These are phyloP conservation scores for Bassia scoparia DNA, from an alignment of 148 eudicot genomes.

Conservation along the genomic window DNA sequence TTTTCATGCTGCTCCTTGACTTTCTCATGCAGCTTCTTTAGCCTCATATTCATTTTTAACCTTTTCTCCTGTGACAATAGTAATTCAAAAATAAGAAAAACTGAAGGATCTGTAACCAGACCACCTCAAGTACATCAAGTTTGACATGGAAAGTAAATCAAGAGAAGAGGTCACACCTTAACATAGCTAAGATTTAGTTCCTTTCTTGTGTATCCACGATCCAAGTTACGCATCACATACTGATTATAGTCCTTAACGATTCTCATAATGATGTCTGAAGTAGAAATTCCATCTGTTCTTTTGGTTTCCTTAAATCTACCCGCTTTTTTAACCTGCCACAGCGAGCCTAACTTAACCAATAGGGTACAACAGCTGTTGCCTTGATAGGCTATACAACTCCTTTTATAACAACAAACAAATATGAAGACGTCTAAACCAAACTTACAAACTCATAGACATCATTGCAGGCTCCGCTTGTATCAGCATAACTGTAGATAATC, in stretches of 20 bases:
- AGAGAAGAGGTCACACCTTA: constrained; percentile 33
- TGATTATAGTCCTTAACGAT: constrained; percentile 73
- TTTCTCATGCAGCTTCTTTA: constrained; percentile 60
- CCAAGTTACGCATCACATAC: constrained; percentile 79
- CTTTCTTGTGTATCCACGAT: constrained; percentile 68
- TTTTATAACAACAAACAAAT: background rate
- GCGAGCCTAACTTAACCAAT: constrained; percentile 11
- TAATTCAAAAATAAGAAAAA: background rate
- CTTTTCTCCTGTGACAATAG: constrained; percentile 49
- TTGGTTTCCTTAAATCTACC: constrained; percentile 71
- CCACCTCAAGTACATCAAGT: background rate
- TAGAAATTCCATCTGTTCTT: constrained; percentile 73
- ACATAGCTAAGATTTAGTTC: constrained; percentile 70
- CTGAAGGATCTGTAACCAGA: background rate
- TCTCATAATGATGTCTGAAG: constrained; percentile 79
- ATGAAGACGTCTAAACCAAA: background rate
- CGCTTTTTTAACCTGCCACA: constrained; percentile 49
- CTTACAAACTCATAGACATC: constrained; percentile 84
- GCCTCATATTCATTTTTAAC: constrained; percentile 65
- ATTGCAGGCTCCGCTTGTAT: constrained; percentile 65
- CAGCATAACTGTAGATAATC: constrained; percentile 53
- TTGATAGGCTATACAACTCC: background rate
- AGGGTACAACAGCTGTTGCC: constrained; percentile 4
- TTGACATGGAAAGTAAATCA: background rate
- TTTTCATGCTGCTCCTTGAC: constrained; percentile 77